phyloP scores from a whole-genome alignment of 2,329 filamentous ascomycete genomes.

The Fusarium redolens region DNA sequence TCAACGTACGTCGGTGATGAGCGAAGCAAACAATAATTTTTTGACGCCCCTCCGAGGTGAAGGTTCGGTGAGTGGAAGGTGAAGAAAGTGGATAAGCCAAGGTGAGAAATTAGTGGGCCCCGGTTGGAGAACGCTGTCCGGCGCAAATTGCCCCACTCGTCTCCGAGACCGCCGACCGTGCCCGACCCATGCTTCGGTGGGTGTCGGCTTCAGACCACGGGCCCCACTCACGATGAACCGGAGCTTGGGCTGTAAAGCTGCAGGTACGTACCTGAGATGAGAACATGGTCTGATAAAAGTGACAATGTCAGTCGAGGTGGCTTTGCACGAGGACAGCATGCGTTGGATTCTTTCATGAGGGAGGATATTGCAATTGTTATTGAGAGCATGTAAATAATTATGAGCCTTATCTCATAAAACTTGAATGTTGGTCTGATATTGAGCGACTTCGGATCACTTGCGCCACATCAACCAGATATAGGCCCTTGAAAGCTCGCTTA shows the following conservation, averaged over 20 bases:
- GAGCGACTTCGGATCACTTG: constrained; percentile 27
- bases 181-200: constrained; percentile 21
- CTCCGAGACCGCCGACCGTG: constrained; percentile 31
- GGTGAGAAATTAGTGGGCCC: neutral
- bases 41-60: constrained; percentile 48
- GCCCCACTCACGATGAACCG: constrained; percentile 20
- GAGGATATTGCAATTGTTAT: neutral
- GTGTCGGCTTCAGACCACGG: constrained; percentile 10
- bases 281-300: constrained; percentile 19
- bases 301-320: constrained; percentile 29
- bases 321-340: neutral
- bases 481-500: constrained; percentile 13
- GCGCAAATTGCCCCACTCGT: constrained; percentile 25
- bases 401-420: neutral
- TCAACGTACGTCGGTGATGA: neutral
- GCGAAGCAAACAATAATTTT: constrained; percentile 44
- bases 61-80: constrained; percentile 29
- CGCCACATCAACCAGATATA: constrained; percentile 8
- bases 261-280: constrained; percentile 18
- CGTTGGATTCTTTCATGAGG: neutral
- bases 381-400: neutral
- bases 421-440: neutral
- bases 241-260: constrained; percentile 1
- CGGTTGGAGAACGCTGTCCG: constrained; percentile 1
- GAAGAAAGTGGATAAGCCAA: constrained; percentile 4